Evolutionary conservation across 208 protist species (phyloP).

Genomic region (Crithidia acanthocephali): DNA sequence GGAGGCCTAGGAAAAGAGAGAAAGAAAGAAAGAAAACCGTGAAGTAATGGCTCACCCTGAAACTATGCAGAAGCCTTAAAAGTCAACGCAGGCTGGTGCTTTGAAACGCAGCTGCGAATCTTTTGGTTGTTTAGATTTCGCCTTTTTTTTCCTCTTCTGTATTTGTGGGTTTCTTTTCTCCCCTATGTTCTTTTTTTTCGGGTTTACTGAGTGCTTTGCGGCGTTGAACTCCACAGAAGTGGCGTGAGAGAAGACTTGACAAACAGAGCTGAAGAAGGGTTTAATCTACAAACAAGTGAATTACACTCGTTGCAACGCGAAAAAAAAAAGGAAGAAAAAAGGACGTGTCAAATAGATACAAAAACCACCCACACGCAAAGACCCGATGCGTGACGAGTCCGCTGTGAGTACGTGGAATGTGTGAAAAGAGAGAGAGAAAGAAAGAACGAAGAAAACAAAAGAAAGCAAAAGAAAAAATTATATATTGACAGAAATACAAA

Average conservation of each 20-base stretch:
- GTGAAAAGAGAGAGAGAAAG: not conserved
- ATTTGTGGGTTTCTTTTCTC: not conserved
- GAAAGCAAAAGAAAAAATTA: not conserved
- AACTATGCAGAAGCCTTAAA: not conserved
- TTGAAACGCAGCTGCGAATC: not conserved
- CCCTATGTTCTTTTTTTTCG: not conserved
- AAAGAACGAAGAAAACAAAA: not conserved
- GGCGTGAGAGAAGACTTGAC: too few species aligned
- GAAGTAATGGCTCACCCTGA: not conserved
- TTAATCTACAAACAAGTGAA: slow-evolving; percentile 13
- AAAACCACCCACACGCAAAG: not conserved
- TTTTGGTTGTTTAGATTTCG: not conserved
- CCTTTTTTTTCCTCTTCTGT: not conserved
- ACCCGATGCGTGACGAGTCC: not conserved
- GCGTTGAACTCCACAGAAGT: too few species aligned
- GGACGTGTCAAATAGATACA: too few species aligned
- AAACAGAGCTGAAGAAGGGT: slow-evolving; percentile 8
- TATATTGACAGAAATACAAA: not conserved
- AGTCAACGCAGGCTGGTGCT: too few species aligned
- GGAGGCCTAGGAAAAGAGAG: not conserved
- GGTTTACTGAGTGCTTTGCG: not conserved
- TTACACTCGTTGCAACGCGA: slow-evolving; percentile 1
- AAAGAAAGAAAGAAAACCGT: not conserved
- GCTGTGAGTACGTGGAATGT: not conserved
- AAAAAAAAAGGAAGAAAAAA: too few species aligned